Evolutionary conservation across 306 rosid genomes (phyloP).

Genomic region (Cercis canadensis): DNA sequence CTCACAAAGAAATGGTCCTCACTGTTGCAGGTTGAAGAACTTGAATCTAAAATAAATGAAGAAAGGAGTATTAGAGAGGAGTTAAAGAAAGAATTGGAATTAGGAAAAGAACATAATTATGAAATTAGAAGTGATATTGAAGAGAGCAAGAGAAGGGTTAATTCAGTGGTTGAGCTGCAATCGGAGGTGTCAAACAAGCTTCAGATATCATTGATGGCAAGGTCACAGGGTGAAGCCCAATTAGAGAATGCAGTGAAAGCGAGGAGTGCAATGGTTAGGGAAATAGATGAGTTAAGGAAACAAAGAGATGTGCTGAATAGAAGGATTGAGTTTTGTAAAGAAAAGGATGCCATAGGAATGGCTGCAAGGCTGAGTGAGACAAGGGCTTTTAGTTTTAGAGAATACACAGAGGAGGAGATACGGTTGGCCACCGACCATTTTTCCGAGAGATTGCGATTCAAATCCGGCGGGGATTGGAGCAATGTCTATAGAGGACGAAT

Average conservation of each 20-base stretch:
- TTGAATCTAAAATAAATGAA: conserved; percentile 53
- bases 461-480: conserved; percentile 45
- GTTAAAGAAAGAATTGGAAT: conserved; percentile 43
- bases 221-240: conserved; percentile 44
- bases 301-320: conserved; percentile 70
- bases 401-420: conserved; percentile 63
- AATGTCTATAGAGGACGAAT: conserved; percentile 63
- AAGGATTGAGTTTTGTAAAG: conserved; percentile 74
- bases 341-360: conserved; percentile 77
- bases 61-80: conserved; percentile 45
- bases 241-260: conserved; percentile 48
- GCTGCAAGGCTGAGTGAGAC: conserved; percentile 42
- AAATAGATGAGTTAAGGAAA: conserved; percentile 57
- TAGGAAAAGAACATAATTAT: conserved; percentile 45
- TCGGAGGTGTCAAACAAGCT: conserved; percentile 62
- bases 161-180: conserved; percentile 53
- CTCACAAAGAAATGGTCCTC: too few relatives aligned
- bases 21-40: conserved; percentile 53
- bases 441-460: conserved; percentile 60
- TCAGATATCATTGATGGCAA: conserved; percentile 42
- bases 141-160: conserved; percentile 59
- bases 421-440: conserved; percentile 67
- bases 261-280: conserved; percentile 54
- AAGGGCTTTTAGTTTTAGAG: conserved; percentile 49
- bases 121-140: conserved; percentile 50